Percentiles rank a stretch among this genome's conserved stretches.
Conservation (phyloP, 2,329 filamentous ascomycete species). For the Onygenales sp. region DNA sequence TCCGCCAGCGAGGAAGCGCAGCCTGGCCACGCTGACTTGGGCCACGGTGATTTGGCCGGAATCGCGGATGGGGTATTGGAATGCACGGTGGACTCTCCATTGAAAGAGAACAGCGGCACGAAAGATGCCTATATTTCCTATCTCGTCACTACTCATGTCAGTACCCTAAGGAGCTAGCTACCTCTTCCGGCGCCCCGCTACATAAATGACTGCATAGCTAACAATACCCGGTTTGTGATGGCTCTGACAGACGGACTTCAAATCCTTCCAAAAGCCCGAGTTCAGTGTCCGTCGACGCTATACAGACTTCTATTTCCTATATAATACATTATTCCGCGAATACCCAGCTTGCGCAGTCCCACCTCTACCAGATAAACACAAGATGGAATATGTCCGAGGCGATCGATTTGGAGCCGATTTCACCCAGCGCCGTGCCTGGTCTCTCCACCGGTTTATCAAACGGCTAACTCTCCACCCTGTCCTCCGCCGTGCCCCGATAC, state of each 20-base stretch:
- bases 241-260: slow-evolving; percentile 71
- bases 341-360: slow-evolving; percentile 89
- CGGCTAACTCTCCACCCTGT: slow-evolving; percentile 82
- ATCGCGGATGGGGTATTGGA: slow-evolving; percentile 67
- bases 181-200: background rate
- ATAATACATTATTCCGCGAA: slow-evolving; percentile 77
- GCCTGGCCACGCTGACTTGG: slow-evolving; percentile 23
- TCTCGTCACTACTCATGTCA: slow-evolving; percentile 78
- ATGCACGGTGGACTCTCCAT: slow-evolving; percentile 70
- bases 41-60: slow-evolving; percentile 50
- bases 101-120: slow-evolving; percentile 93
- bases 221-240: slow-evolving; percentile 1
- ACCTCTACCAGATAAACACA: slow-evolving; percentile 94
- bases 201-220: background rate
- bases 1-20: slow-evolving; percentile 37
- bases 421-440: slow-evolving; percentile 77
- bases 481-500: slow-evolving; percentile 68
- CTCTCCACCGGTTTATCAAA: slow-evolving; percentile 80
- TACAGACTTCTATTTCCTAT: slow-evolving; percentile 95
- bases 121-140: slow-evolving; percentile 97
- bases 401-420: slow-evolving; percentile 94
- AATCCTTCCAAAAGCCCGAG: slow-evolving; percentile 75
- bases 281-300: slow-evolving; percentile 81
- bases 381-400: slow-evolving; percentile 96
- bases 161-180: slow-evolving; percentile 19